These are phyloP conservation scores for Neurospora sp. DNA, from an alignment of 2,329 filamentous ascomycete genomes.

Conservation along the genomic window DNA sequence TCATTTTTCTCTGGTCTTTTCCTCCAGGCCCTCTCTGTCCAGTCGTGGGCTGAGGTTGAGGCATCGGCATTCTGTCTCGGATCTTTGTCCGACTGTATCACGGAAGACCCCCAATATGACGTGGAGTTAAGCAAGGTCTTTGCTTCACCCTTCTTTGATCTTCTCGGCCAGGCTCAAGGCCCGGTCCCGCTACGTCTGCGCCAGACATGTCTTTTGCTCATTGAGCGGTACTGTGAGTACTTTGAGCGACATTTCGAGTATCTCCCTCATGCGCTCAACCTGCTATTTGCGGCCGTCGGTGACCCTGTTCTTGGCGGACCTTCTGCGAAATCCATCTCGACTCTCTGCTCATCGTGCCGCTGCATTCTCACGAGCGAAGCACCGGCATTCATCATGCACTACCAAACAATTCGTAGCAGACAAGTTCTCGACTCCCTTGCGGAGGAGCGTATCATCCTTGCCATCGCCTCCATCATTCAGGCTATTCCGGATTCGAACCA, in stretches of 20 bases:
- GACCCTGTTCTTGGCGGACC: constrained; percentile 53
- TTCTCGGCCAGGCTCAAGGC: constrained; percentile 39
- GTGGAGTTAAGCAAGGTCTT: constrained; percentile 53
- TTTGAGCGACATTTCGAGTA: constrained; percentile 61
- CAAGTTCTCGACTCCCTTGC: constrained; percentile 56
- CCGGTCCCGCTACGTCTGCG: constrained; percentile 52
- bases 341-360: constrained; percentile 68
- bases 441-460: constrained; percentile 65
- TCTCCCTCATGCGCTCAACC: constrained; percentile 60
- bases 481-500: constrained; percentile 50
- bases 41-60: constrained; percentile 51
- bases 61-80: constrained; percentile 55
- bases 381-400: constrained; percentile 60
- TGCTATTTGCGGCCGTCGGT: constrained; percentile 62
- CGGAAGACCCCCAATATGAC: constrained; percentile 49
- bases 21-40: constrained; percentile 36
- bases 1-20: constrained; percentile 47
- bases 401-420: constrained; percentile 50
- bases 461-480: constrained; percentile 67
- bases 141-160: constrained; percentile 44
- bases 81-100: constrained; percentile 55
- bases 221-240: constrained; percentile 67
- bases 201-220: constrained; percentile 59
- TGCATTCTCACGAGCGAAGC: constrained; percentile 58
- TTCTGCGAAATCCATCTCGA: constrained; percentile 65